Percentiles rank a stretch among this genome's conserved stretches.
phyloP scores from a whole-genome alignment of 345 rosid species.

The Populus davidiana region DNA sequence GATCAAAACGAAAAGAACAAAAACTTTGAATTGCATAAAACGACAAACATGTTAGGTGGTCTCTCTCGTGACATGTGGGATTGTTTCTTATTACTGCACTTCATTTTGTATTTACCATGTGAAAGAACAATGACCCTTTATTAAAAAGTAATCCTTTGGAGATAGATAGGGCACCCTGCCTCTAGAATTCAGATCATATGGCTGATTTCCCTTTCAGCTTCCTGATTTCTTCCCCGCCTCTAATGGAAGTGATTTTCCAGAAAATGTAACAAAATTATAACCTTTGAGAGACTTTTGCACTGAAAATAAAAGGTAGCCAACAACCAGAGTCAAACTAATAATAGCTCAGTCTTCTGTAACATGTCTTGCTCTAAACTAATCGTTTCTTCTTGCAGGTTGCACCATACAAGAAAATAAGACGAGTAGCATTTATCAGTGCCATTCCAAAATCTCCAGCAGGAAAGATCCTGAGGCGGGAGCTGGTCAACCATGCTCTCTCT shows the following conservation, averaged over 20 bases:
- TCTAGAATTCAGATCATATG: not conserved
- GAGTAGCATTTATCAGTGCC: conserved; percentile 63
- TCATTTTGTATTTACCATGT: not conserved
- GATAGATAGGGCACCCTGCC: not conserved
- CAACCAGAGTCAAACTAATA: not conserved
- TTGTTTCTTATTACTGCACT: not conserved
- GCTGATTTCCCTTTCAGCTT: not conserved
- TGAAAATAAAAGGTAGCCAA: too few species aligned
- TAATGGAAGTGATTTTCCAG: not conserved
- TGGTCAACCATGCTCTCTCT: conserved; percentile 39
- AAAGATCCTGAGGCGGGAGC: conserved; percentile 77
- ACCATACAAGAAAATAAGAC: conserved; percentile 81
- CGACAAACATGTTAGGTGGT: not conserved
- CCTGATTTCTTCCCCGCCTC: not conserved
- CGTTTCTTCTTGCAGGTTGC: conserved; percentile 59
- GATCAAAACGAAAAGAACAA: too few species aligned
- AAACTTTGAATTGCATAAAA: not conserved
- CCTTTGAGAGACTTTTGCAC: not conserved
- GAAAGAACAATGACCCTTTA: not conserved
- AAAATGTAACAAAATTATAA: not conserved
- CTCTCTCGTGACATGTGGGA: not conserved
- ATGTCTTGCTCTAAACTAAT: not conserved
- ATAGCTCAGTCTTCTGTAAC: too few species aligned
- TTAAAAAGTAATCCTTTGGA: not conserved
- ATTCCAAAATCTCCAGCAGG: conserved; percentile 78